A percentile compares a stretch with the other conserved stretches of the same genome.
Conservation (phyloP, 129 eudicot genomes). For the Oenanthe sinensis region DNA sequence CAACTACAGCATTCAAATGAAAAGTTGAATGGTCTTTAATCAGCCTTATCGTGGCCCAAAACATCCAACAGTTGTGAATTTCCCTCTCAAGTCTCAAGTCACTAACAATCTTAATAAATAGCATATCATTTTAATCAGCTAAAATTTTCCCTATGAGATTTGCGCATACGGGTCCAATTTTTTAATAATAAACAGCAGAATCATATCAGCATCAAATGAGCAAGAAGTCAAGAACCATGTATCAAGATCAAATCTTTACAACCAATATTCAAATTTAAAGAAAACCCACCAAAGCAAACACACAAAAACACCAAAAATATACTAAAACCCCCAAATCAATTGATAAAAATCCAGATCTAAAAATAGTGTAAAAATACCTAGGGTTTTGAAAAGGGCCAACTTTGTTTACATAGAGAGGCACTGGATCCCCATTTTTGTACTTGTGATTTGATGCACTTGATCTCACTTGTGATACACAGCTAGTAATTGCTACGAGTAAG, state of each 20-base stretch:
- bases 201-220: neutral
- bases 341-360: neutral
- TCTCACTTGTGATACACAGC: constrained; percentile 20
- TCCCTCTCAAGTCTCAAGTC: neutral
- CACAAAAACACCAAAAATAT: neutral
- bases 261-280: neutral
- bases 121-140: neutral
- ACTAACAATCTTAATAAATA: neutral
- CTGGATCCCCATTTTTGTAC: constrained; percentile 57
- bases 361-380: constrained; percentile 28
- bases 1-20: neutral
- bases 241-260: neutral
- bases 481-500: neutral
- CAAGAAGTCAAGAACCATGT: neutral
- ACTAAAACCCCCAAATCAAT: neutral
- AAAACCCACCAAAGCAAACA: neutral
- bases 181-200: neutral
- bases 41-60: neutral
- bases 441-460: constrained; percentile 72
- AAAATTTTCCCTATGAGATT: neutral
- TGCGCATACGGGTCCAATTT: neutral
- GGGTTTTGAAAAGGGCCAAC: constrained; percentile 94
- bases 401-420: constrained; percentile 81
- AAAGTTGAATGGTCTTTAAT: neutral
- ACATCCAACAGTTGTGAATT: neutral